Evolutionary conservation across 2,329 filamentous ascomycete genomes (phyloP), one percentile per base, ranked within the genome.

Genomic region (Fusarium sp.): DNA sequence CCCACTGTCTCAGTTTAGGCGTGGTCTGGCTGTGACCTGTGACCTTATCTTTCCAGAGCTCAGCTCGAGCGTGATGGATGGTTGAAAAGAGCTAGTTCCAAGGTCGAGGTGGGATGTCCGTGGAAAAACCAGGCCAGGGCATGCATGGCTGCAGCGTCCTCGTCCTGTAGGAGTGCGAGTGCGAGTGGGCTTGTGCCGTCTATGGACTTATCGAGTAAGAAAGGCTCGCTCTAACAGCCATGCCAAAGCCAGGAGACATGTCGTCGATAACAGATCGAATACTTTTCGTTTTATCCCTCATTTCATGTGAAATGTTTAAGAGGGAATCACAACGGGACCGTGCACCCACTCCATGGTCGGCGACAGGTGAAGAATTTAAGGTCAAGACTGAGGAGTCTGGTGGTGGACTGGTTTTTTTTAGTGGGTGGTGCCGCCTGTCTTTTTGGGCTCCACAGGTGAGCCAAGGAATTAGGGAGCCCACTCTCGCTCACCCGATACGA

Each of bases 351-450:
- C 17, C 41, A 47, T 40, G 60, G 46, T 50, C 35, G 35, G 40
- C 27, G 33, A 40, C 22, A 32, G 30, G 35, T 30, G 62, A 56
- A 66, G 50, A 67, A 67, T 60, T 67, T 64, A 67, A 64, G 48
- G 65, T 64, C 47, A 56, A 68, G 41, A 55, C 48, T 64, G 60
- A 65, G 47, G 57, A 60, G 49, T 60, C 62, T 47, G 60, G 45
- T 65, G 40, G 67, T 68, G 56, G 52, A 68, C 66, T 67, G 66
- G 66, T 67, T 70, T 69, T 58, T 66, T 67, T 70, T 68, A 69
- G 67, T 70, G 66, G 60, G 50, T 62, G 60, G 62, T 65, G 60
- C 54, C 60, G 63, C 61, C 35, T 65, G 57, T 66, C 56, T 51
- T 62, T 59, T 45, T 33, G 30, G 33, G 32, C 50, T 54, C 67